Base-by-base conservation (phyloP, 148 eudicot genomes). In the Cornus controversa region DNA sequence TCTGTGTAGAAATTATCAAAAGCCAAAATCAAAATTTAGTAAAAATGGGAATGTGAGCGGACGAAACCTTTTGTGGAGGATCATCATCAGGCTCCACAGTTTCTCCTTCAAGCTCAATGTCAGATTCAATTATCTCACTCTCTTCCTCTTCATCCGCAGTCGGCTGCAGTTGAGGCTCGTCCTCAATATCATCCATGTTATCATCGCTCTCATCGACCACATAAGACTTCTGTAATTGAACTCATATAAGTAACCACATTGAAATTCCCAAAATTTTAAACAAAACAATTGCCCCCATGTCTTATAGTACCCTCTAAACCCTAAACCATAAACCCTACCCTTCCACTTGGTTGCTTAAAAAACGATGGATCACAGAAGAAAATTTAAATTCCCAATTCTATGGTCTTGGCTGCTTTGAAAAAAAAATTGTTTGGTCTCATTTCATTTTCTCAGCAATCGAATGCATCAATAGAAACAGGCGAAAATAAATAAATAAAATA, bases 31-130 rank as follows among this genome's bases (percentile, higher is more conserved):
- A 67, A 58, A 20, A 45, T n/a, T 54, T 5, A 66, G 5, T 2
- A 20, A 23, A 75, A 70, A 29, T 9, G 31, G 47, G 53, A 69
- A 73, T 45, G 54, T 60, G 5, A 18, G 62, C 63, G 36, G 42
- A 77, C 45, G 0, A 34, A 36, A 95, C 97, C 97, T 93, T 89
- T 42, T 91, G 93, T 9, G 96, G 98, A 79, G 91, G 93, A 82
- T 95, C 98, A 77, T 89, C 83, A 70, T 95, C 99, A 77, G 99
- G 99, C 79, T 93, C 96, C 72, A 95, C 90, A 54, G 75, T 81
- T 23, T 95, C 96, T 69, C 97, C 92, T 77, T 95, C 97, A 36
- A 95, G 84, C 84, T 95, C 99, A 66, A 93, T 75, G 73, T 95
- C 98, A 72, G 99, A 95, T 81, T 95, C 98, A 69, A 93, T 80